A percentile compares a stretch with the other conserved stretches of the same genome.
phyloP scores from a whole-genome alignment of 257 asterid species.

The Solanum paucissectum region DNA sequence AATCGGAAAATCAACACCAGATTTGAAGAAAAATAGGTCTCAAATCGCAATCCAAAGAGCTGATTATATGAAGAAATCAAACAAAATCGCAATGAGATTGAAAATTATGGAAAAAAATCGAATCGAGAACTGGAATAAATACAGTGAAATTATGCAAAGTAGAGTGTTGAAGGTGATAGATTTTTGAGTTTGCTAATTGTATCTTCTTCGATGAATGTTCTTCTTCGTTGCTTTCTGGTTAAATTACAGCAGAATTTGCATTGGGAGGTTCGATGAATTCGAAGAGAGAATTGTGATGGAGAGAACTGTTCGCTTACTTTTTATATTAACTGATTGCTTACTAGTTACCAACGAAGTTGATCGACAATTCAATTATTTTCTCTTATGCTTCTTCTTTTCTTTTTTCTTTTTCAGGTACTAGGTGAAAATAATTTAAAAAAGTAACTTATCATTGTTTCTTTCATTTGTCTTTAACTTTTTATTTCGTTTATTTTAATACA shows the following conservation, averaged over 20 bases:
- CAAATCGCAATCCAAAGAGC: not conserved
- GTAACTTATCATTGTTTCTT: not conserved
- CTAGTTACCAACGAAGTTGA: conserved; percentile 1
- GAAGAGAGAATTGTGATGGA: not conserved
- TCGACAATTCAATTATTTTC: not conserved
- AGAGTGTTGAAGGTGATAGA: not conserved
- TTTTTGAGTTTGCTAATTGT: not conserved
- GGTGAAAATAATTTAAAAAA: no score
- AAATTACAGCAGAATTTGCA: not conserved
- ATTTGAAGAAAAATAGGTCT: not conserved
- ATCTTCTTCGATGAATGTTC: not conserved
- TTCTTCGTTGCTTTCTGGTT: not conserved
- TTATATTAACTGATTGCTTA: not conserved
- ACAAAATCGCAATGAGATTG: not conserved
- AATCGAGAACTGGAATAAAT: not conserved
- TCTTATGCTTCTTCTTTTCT: not conserved
- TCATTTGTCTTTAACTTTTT: no score
- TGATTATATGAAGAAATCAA: not conserved
- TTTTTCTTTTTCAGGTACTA: not conserved
- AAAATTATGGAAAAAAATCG: not conserved
- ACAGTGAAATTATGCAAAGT: not conserved
- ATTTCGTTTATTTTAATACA: not conserved
- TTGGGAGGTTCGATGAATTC: conserved; percentile 14
- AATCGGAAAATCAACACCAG: not conserved
- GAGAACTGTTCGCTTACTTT: not conserved